Conservation (phyloP, 1,139 yeast species). For the Pichia sp. region DNA sequence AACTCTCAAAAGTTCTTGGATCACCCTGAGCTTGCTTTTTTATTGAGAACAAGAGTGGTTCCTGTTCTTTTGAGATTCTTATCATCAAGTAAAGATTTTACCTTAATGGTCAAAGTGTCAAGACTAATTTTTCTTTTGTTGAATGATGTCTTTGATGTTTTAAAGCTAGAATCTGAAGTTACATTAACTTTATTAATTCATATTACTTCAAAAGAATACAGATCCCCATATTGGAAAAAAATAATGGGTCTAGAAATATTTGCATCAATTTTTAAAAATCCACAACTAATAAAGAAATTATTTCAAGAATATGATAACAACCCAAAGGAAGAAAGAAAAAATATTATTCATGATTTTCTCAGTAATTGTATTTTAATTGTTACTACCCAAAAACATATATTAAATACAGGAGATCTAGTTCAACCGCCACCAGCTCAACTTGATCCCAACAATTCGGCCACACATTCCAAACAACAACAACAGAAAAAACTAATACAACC, state of each 20-base stretch:
- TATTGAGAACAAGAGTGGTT: conserved; percentile 60
- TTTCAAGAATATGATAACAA: conserved; percentile 58
- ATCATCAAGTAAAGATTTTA: conserved; percentile 55
- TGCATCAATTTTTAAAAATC: conserved; percentile 53
- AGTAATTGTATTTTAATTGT: conserved; percentile 37
- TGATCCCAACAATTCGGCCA: background rate
- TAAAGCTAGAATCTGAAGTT: conserved; percentile 76
- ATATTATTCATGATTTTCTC: conserved; percentile 55
- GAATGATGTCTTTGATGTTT: conserved; percentile 49
- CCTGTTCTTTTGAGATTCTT: conserved; percentile 69
- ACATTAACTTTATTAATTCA: conserved; percentile 70
- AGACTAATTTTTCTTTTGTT: conserved; percentile 61
- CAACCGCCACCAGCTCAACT: conserved; percentile 22
- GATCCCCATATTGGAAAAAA: conserved; percentile 61
- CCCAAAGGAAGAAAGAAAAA: conserved; percentile 46
- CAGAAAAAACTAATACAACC: background rate
- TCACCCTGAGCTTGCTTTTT: conserved; percentile 58
- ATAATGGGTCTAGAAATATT: conserved; percentile 68
- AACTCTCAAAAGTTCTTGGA: conserved; percentile 50
- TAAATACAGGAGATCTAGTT: conserved; percentile 35
- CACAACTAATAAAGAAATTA: conserved; percentile 43
- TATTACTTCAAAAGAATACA: conserved; percentile 44
- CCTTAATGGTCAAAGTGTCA: conserved; percentile 66
- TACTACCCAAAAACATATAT: conserved; percentile 31
- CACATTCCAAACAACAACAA: background rate